Evolutionary conservation across 345 rosid genomes (phyloP).

Genomic region (Hevea brasiliensis): DNA sequence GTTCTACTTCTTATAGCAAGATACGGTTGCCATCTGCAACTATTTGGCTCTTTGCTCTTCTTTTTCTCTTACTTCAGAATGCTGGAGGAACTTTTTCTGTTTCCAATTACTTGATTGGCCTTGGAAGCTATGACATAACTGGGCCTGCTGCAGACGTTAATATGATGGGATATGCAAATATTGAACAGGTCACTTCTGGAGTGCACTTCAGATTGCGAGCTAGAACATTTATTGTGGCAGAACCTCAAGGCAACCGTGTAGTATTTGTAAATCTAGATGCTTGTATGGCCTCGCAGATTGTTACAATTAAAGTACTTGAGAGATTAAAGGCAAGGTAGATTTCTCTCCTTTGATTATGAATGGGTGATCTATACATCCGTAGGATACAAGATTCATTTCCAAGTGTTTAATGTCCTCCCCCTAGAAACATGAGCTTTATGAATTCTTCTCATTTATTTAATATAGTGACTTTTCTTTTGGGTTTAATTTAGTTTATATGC

Average conservation of each 20-base stretch:
- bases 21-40: constrained; percentile 7
- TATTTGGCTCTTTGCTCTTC: constrained; percentile 39
- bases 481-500: background rate
- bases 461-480: background rate
- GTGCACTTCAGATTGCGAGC: constrained; percentile 91
- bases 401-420: background rate
- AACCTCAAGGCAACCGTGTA: constrained; percentile 66
- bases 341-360: background rate
- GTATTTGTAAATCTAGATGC: constrained; percentile 88
- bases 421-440: background rate
- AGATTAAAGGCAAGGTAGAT: constrained; percentile 76
- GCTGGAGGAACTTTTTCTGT: constrained; percentile 31
- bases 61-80: constrained; percentile 36
- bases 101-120: constrained; percentile 72
- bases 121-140: constrained; percentile 96
- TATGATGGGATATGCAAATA: constrained; percentile 93
- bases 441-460: background rate
- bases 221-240: constrained; percentile 73
- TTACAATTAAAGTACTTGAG: constrained; percentile 77
- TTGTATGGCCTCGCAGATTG: constrained; percentile 93
- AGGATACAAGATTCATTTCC: background rate
- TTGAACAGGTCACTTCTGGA: constrained; percentile 74
- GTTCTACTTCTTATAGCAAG: background rate
- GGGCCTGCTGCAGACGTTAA: constrained; percentile 97
- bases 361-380: background rate